Percentiles rank a stretch among this genome's conserved stretches.
Conservation (phyloP, 306 rosid genomes). For the Malus orientalis region DNA sequence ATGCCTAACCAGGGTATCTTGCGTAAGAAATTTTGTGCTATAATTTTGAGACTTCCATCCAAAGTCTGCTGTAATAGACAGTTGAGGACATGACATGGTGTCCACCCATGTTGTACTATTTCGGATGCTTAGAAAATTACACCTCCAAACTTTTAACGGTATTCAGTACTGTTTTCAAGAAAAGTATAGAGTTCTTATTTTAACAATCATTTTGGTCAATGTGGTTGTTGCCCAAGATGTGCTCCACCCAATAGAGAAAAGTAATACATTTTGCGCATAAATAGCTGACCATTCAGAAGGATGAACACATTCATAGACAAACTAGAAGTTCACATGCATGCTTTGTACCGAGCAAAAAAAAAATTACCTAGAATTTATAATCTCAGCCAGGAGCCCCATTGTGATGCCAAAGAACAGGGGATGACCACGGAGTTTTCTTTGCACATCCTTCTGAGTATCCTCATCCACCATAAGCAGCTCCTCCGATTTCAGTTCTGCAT, state of each 20-base stretch:
- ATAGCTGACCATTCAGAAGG: not conserved
- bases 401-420: slow-evolving; percentile 95
- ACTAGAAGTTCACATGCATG: not conserved
- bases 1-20: too few species aligned
- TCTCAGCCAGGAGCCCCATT: slow-evolving; percentile 92
- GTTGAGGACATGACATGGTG: not conserved
- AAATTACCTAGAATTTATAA: slow-evolving; percentile 88
- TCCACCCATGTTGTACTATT: not conserved
- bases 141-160: not conserved
- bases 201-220: not conserved
- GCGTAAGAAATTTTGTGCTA: too few species aligned
- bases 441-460: slow-evolving; percentile 31
- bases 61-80: too few species aligned
- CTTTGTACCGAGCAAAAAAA: not conserved
- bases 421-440: slow-evolving; percentile 53
- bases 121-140: not conserved
- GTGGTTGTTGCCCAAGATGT: not conserved
- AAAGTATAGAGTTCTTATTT: not conserved
- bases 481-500: slow-evolving; percentile 27
- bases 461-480: slow-evolving; percentile 24
- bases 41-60: too few species aligned
- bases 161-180: not conserved
- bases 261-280: not conserved
- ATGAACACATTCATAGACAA: not conserved
- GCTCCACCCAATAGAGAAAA: not conserved